phyloP scores from a whole-genome alignment of 768 basidiomycete species.

The Mrakia hoshinonis region DNA sequence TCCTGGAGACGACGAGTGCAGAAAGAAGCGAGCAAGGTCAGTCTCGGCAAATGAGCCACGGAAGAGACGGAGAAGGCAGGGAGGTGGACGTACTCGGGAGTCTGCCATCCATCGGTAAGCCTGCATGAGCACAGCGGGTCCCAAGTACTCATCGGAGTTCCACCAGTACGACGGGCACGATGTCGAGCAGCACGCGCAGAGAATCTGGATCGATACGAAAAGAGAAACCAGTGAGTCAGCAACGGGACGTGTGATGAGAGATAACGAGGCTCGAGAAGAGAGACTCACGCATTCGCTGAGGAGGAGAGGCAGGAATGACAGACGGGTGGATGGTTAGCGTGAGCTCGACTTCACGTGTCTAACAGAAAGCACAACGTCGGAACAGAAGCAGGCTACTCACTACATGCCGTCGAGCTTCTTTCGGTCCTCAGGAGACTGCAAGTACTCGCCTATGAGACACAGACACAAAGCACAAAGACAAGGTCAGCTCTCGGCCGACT shows the following conservation, averaged over 20 bases:
- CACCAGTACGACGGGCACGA: conserved; percentile 98
- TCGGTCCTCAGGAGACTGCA: conserved; percentile 84
- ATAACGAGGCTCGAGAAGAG: background rate
- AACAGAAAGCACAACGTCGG: background rate
- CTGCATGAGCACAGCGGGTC: conserved; percentile 92
- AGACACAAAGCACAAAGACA: background rate
- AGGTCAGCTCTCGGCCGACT: background rate
- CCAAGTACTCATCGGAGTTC: conserved; percentile 98
- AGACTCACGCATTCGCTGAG: conserved; percentile 27
- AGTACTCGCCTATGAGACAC: conserved; percentile 50
- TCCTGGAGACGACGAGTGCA: conserved; percentile 48
- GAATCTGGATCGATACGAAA: conserved; percentile 34
- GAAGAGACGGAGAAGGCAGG: background rate
- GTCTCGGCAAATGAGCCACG: background rate
- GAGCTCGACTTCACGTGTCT: background rate
- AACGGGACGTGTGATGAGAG: background rate
- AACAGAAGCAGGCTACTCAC: conserved; percentile 44
- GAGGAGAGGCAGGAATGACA: background rate
- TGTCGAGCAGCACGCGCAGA: conserved; percentile 95
- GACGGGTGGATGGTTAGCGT: background rate
- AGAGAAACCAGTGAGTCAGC: background rate
- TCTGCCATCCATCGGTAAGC: conserved; percentile 98
- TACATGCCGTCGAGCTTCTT: conserved; percentile 95
- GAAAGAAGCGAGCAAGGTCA: background rate
- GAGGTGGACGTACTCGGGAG: conserved; percentile 53